Percentiles rank a stretch among this genome's conserved stretches.
Evolutionary conservation across 306 rosid species (phyloP).

Genomic region (Canavalia gladiata): DNA sequence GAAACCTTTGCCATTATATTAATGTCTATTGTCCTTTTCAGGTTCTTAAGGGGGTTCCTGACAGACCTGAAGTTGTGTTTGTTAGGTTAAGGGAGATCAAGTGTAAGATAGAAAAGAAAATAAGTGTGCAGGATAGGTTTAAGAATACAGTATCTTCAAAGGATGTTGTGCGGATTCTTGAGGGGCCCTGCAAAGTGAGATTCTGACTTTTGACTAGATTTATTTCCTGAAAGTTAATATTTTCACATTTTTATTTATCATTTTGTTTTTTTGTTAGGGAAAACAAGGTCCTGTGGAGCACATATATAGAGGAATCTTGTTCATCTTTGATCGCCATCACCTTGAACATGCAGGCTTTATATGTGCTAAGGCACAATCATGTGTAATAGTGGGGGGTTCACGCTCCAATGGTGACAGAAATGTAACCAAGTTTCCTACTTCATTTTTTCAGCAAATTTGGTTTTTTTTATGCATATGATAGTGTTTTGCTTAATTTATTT

Average conservation of each 20-base stretch:
- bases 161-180: constrained; percentile 88
- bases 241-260: constrained; percentile 4
- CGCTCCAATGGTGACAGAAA: constrained; percentile 88
- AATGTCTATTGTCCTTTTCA: constrained; percentile 47
- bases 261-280: constrained; percentile 59
- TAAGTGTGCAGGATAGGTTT: constrained; percentile 78
- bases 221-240: constrained; percentile 38
- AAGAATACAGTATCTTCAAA: constrained; percentile 80
- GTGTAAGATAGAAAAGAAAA: constrained; percentile 87
- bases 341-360: constrained; percentile 98
- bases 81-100: constrained; percentile 92
- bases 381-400: constrained; percentile 95
- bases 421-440: constrained; percentile 54
- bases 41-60: constrained; percentile 97
- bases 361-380: constrained; percentile 90
- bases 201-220: constrained; percentile 44
- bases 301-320: constrained; percentile 87
- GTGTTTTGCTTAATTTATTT: constrained; percentile 34
- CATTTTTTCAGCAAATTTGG: neutral
- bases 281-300: constrained; percentile 99
- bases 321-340: constrained; percentile 93
- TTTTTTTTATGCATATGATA: neutral
- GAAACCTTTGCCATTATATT: constrained; percentile 22
- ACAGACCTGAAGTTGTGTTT: constrained; percentile 86
- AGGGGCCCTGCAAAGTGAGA: constrained; percentile 92